Evolutionary conservation across 306 rosid genomes (phyloP).

Genomic region (Amphicarpaea edgeworthii): DNA sequence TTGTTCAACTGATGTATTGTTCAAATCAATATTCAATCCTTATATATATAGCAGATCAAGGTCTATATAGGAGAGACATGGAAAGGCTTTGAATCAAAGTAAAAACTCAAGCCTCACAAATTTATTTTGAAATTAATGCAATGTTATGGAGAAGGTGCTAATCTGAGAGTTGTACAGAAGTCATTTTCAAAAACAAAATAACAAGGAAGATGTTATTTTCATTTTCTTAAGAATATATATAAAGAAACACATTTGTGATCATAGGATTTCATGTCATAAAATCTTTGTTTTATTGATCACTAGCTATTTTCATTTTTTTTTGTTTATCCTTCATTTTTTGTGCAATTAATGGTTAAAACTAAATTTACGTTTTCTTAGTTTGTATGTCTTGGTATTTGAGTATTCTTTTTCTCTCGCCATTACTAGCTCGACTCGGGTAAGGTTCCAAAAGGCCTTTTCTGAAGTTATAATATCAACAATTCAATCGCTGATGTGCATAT

Average conservation of each 20-base stretch:
- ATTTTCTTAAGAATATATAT: neutral
- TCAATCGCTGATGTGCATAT: neutral
- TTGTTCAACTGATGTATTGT: neutral
- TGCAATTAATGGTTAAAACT: neutral
- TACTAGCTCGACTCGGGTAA: neutral
- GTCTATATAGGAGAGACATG: constrained; percentile 3
- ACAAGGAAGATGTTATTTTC: neutral
- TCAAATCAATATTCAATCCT: neutral
- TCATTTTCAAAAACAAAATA: constrained; percentile 1
- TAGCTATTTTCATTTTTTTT: neutral
- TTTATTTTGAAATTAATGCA: neutral
- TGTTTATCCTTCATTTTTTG: neutral
- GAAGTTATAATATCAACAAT: neutral
- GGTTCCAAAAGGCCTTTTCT: neutral
- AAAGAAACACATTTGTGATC: neutral
- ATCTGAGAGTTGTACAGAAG: neutral
- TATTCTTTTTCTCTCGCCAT: neutral
- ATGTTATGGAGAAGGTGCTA: neutral
- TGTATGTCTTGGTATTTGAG: neutral
- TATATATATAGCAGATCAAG: neutral
- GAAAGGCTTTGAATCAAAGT: constrained; percentile 5
- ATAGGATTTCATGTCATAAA: neutral
- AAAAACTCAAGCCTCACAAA: neutral
- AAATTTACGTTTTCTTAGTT: neutral
- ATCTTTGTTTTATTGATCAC: neutral